Evolutionary conservation across 768 basidiomycete genomes (phyloP), one percentile per base, ranked within the genome.

Genomic region (Sistotremastrum suecicum): DNA sequence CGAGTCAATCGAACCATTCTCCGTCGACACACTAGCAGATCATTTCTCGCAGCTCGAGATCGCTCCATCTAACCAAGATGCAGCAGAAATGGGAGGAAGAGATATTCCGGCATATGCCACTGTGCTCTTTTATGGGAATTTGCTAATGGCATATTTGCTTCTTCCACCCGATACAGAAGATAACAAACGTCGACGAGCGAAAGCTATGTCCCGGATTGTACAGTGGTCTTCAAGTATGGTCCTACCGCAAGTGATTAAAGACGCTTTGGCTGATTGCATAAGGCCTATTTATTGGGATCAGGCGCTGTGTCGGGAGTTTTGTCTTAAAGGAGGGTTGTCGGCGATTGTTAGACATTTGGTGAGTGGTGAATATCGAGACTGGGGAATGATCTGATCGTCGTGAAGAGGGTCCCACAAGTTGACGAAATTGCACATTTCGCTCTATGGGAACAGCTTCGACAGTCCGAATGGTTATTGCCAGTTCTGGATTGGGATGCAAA

Each of bases 301-400:
- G 10, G 39, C 50, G 3, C 36, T 48, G 4, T 46, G 60, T 4
- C 46, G 53, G 34, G 43, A 45, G 30, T 59, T 59, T 37, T 45
- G 48, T 3, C 58, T 56, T 6, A 55, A 54, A 1, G 59, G 60
- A 9, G 59, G 59, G 1, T 43, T 60, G 30, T 50, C 50, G 5
- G 54, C 58, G 2, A 39, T 61, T 34, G 51, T 60, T 34, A 52
- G 55, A 2, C 57, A 59, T 42, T 57, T 55, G 58, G 56, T 55
- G 33, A 5, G 54, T 48, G 11, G 12, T 42, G 2, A 2, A 20
- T 20, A 20, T 20, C 1, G 2, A 20, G 2, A n/a, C n/a, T n/a
- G n/a, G n/a, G n/a, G n/a, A n/a, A 20, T 20, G 20, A 1, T 20
- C 20, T 20, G 20, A 20, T 20, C 20, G 20, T 20, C 20, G 20